These are phyloP conservation scores for Petasospora fabianii DNA, from an alignment of 1,139 yeast species.

Conservation along the genomic window DNA sequence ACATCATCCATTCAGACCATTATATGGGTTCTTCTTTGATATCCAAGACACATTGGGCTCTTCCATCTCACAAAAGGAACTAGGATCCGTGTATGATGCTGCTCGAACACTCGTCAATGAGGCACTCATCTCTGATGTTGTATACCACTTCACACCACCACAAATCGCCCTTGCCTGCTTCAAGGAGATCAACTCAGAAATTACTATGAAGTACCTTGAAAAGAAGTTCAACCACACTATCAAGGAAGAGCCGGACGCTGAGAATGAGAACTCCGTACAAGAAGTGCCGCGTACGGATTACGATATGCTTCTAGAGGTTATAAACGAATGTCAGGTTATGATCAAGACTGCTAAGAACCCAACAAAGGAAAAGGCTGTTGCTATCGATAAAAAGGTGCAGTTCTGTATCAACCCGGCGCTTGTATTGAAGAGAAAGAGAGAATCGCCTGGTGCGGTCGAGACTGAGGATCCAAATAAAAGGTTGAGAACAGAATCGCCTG, in stretches of 20 bases:
- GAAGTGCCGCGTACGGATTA: conserved; percentile 28
- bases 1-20: conserved; percentile 83
- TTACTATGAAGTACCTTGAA: conserved; percentile 62
- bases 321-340: conserved; percentile 47
- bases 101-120: conserved; percentile 65
- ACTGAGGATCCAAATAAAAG: conserved; percentile 9
- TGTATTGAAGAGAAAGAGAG: conserved; percentile 41
- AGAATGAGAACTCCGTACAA: conserved; percentile 3
- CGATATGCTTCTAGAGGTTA: conserved; percentile 41
- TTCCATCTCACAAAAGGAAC: conserved; percentile 31
- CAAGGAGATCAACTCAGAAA: conserved; percentile 58
- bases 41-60: conserved; percentile 59
- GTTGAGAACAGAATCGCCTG: conserved; percentile 7
- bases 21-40: conserved; percentile 91
- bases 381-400: conserved; percentile 59
- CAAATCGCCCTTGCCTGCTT: conserved; percentile 90
- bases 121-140: conserved; percentile 68
- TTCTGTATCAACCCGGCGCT: conserved; percentile 58
- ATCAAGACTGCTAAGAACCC: conserved; percentile 42
- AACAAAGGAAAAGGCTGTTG: conserved; percentile 56
- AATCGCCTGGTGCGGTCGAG: conserved; percentile 13
- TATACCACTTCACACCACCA: conserved; percentile 83
- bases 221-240: conserved; percentile 40
- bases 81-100: conserved; percentile 55
- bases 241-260: conserved; percentile 21